Evolutionary conservation across 108 stramenopile genomes (phyloP).

Genomic region (Pseudonitzschia pungens): DNA sequence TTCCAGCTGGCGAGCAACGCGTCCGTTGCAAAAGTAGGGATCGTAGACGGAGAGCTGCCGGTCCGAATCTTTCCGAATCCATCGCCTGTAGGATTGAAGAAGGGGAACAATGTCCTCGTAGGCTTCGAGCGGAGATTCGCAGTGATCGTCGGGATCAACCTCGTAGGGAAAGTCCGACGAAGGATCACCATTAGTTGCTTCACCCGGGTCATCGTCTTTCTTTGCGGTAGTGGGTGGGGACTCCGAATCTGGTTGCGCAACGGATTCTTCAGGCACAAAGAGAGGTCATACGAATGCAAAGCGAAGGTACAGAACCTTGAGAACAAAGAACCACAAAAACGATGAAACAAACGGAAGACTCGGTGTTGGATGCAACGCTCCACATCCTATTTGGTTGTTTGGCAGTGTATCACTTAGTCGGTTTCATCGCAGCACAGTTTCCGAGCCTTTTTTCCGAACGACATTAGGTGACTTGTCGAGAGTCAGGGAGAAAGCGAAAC

Average conservation of each 20-base stretch:
- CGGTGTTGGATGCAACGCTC: conserved; percentile 17
- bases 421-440: not conserved
- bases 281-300: not conserved
- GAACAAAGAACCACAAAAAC: not conserved
- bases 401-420: not conserved
- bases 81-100: conserved; percentile 47
- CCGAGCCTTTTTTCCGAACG: conserved; percentile 26
- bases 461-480: conserved; percentile 47
- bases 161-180: conserved; percentile 62
- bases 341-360: not conserved
- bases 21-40: conserved; percentile 97
- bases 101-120: conserved; percentile 87
- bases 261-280: not conserved
- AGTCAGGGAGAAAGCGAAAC: too few relatives aligned
- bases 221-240: not conserved
- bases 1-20: conserved; percentile 66
- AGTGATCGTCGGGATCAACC: conserved; percentile 92
- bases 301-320: too few relatives aligned
- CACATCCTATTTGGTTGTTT: conserved; percentile 14
- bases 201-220: not conserved
- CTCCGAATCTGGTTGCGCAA: not conserved
- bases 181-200: not conserved
- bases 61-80: conserved; percentile 2
- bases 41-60: conserved; percentile 78
- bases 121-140: conserved; percentile 90